Evolutionary conservation across 1,284 basidiomycete species (phyloP), one percentile per base, ranked within the genome.

Genomic region (Marasmius sp.): DNA sequence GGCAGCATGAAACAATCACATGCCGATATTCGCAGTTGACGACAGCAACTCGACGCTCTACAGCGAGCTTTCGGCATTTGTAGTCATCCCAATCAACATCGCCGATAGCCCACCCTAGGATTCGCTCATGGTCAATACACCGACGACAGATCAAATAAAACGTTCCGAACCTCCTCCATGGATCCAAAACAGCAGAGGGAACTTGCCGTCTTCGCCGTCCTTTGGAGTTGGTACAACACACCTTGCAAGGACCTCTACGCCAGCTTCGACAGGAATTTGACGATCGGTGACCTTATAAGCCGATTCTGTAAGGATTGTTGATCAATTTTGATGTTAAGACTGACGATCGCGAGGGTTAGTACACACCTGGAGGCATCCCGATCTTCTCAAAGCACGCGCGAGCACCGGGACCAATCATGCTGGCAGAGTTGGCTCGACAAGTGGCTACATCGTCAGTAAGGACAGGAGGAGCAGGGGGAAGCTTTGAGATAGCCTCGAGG

Each of bases 11-110:
- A 43, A 12, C n/a, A 20, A 34, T 43, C 27, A 45, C 51, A 7
- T 22, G 64, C 65, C 65, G 52, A 52, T 66, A 66, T 3, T 66
- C 65, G 9, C 62, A 54, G 27, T 64, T 66, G 6, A 66, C 12
- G 14, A 63, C 59, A n/a, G 65, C 53, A 10, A 66, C 55, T 33
- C 62, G 61, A 16, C 59, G 22, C 10, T 66, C 65, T 18, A 64
- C 61, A 14, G 63, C 62, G 33, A 63, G 52, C 6, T 52, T 55
- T 16, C 63, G 52, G 2, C 62, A 43, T 36, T 60, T 53, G 18
- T 53, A 62, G 45, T 66, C 65, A 38, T 66, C 65, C 41, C 61
- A 16, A 27, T 66, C 63, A 11, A 58, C 18, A 48, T 53, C 53
- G 3, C 65, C 65, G 16, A 18, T 45, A 2, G 41, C 45, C 62